Base-by-base conservation (phyloP, 441 rosid species). In the Populus hybrid region DNA sequence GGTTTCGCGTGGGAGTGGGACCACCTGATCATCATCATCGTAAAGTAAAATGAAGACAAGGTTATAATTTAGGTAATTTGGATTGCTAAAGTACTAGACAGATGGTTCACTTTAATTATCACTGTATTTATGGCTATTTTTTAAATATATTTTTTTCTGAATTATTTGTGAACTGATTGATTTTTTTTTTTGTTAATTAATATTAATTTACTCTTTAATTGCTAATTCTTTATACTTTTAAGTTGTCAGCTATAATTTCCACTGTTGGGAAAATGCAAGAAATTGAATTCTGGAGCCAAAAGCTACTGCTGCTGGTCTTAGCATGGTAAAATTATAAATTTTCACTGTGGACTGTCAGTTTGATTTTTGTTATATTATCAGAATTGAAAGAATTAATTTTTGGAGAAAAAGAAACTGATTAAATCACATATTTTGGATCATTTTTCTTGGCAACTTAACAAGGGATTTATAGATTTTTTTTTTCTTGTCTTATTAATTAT, bases 231-330 rank as follows among this genome's bases (percentile, higher is more conserved):
- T 75, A 3, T 38, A 71, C 65, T 67, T 76, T 70, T 75, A 59
- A 42, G 76, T 70, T 81, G 73, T 35, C 24, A 6, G 10, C 50
- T 76, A 16, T 78, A 73, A 68, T 85, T 84, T 82, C 79, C 83
- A 81, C 69, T 81, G 83, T 80, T 70, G 76, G 30, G 73, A 77
- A 84, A 80, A 67, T 77, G 78, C 69, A 73, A 73, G 81, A 42
- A 74, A 46, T 46, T 46, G 57, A 46, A 46, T 46, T 46, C 57
- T 14, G 7, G 57, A 46, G 18, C 57, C 57, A 46, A 14, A 12
- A 46, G 57, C 57, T 46, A 14, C 57, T 46, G 54, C 18, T 46
- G 57, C 6, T 46, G 57, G 20, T 12, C 57, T 14, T 46, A 46
- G 54, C 54, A 40, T 40, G 50, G 50, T 40, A 12, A 46, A 46